Evolutionary conservation across 2,329 filamentous ascomycete species (phyloP), one percentile per base, ranked within the genome.

Genomic region (Hawksworthiomyces lignivorus): DNA sequence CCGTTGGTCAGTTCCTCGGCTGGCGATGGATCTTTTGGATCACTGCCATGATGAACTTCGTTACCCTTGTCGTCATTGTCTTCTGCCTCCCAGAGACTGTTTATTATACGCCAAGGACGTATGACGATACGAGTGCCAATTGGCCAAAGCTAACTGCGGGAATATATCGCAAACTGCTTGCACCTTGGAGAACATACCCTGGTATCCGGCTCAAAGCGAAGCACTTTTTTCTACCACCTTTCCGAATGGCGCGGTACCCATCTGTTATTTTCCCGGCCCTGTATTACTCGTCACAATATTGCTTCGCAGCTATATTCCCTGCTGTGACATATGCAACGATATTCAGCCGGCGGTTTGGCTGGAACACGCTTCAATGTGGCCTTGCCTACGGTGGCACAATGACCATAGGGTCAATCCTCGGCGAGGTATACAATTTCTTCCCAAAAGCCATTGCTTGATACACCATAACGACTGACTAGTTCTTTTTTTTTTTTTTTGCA

Each of bases 291-390:
- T 47, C 54, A 6, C 50, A 54, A 42, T 61, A 57, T 39, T 56
- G 54, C 18, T 59, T 58, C 41, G 52, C 53, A 7, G 52, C 52
- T 19, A 57, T 61, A 22, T 47, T 60, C 8, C 54, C 55, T 7
- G 58, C 58, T 11, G 58, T 60, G 3, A 60, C 57, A 4, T 55
- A 55, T 15, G 53, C 57, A 5, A 51, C 52, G 24, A 57, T 57
- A 19, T 59, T 59, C 45, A 39, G 48, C 11, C 39, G 51, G 33
- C 45, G 47, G 14, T 60, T 57, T 45, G 49, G 51, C 32, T 60
- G 55, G 54, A 51, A 55, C 31, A 54, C 56, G 10, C 50, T 58
- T 4, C 50, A 53, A 15, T 55, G 56, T 28, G 57, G 56, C 3
- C 48, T 59, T 9, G 53, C 52, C 8, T 58, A 54, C 38, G 57